Evolutionary conservation across 2,329 filamentous ascomycete genomes (phyloP).

Genomic region (Lachnellula suecica): DNA sequence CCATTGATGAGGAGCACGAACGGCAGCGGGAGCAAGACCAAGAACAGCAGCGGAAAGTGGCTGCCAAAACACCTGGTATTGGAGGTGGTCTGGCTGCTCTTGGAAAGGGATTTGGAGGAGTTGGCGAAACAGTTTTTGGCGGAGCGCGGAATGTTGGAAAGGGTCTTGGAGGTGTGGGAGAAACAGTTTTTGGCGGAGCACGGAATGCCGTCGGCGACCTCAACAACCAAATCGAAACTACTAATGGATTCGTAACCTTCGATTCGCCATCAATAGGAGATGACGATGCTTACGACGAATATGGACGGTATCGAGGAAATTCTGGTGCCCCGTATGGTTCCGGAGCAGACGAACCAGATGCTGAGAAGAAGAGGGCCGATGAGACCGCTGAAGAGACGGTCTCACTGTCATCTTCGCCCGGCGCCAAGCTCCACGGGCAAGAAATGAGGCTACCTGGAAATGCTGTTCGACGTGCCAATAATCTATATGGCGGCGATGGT

Average conservation of each 20-base stretch:
- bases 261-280: slow-evolving; percentile 19
- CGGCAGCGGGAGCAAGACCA: slow-evolving; percentile 18
- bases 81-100: slow-evolving; percentile 26
- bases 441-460: slow-evolving; percentile 25
- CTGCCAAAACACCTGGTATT: slow-evolving; percentile 24
- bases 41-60: slow-evolving; percentile 15
- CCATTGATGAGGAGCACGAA: slow-evolving; percentile 44
- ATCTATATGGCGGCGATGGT: slow-evolving; percentile 21
- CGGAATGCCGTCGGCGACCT: slow-evolving; percentile 50
- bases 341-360: slow-evolving; percentile 17
- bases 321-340: slow-evolving; percentile 17
- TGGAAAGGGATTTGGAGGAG: no score
- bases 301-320: slow-evolving; percentile 27
- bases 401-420: slow-evolving; percentile 13
- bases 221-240: slow-evolving; percentile 52
- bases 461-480: slow-evolving; percentile 16
- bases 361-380: slow-evolving; percentile 8
- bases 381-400: slow-evolving; percentile 4
- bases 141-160: slow-evolving; percentile 21
- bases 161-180: slow-evolving; percentile 26
- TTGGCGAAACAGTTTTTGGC: slow-evolving; percentile 30
- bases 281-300: slow-evolving; percentile 29
- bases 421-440: slow-evolving; percentile 5
- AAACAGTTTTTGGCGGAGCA: slow-evolving; percentile 43
- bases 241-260: slow-evolving; percentile 39